phyloP scores from a whole-genome alignment of 2,329 filamentous ascomycete species.

The Thielaviopsis euricoi region DNA sequence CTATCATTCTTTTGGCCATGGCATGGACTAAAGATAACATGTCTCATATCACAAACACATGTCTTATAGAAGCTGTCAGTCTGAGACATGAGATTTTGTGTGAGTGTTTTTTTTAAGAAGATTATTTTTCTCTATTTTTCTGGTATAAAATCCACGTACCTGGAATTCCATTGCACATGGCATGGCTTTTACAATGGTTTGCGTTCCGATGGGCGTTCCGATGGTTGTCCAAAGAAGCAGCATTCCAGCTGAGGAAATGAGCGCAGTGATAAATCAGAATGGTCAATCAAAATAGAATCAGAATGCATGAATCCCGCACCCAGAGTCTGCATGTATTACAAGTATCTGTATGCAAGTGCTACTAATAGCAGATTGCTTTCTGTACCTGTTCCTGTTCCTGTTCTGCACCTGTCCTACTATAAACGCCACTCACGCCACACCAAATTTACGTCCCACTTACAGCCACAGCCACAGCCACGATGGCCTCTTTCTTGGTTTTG shows the following conservation, averaged over 20 bases:
- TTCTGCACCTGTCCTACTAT: too few species aligned
- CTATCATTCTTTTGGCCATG: too few species aligned
- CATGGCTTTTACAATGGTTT: background rate
- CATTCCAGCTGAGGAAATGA: too few species aligned
- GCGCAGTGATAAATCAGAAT: too few species aligned
- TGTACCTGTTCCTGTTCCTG: too few species aligned
- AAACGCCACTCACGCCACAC: background rate
- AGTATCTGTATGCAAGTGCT: too few species aligned
- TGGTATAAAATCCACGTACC: background rate
- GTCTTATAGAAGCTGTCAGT: background rate
- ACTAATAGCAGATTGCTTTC: background rate
- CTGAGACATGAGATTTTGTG: background rate
- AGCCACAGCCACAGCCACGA: background rate
- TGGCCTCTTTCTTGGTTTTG: background rate
- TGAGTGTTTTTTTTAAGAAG: background rate
- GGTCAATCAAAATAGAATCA: too few species aligned
- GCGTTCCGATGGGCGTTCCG: too few species aligned
- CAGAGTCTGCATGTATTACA: background rate
- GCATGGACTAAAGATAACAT: too few species aligned
- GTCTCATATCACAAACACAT: too few species aligned
- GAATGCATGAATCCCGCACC: background rate
- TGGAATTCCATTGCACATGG: background rate
- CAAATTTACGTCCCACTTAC: background rate
- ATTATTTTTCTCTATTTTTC: background rate
- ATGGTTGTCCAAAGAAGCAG: too few species aligned